Percentiles rank a stretch among this genome's conserved stretches.
phyloP scores from a whole-genome alignment of 352 stramenopile genomes.

The Pythium brassicae region DNA sequence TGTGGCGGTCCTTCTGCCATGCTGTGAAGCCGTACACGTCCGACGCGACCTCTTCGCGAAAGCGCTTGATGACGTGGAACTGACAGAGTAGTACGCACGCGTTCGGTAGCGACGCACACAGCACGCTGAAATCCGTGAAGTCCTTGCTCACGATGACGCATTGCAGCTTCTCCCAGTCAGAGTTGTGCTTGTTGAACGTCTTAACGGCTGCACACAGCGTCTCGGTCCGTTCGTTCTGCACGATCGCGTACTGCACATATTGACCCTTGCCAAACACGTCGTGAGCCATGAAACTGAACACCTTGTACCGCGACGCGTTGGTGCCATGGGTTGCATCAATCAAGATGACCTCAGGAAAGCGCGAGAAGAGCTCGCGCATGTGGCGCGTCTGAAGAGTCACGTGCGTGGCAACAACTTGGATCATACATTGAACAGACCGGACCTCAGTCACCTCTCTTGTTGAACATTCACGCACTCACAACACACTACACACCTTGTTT shows the following conservation, averaged over 20 bases:
- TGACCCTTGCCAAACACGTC: slow-evolving; percentile 1
- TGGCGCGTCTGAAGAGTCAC: background rate
- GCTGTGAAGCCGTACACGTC: slow-evolving; percentile 12
- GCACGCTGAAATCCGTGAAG: slow-evolving; percentile 18
- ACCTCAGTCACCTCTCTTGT: too few species aligned
- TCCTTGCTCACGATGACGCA: slow-evolving; percentile 25
- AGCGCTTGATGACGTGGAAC: slow-evolving; percentile 23
- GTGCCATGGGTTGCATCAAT: background rate
- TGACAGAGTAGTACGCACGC: slow-evolving; percentile 17
- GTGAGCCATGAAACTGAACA: background rate
- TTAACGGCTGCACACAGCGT: slow-evolving; percentile 13
- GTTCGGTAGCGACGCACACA: slow-evolving; percentile 12
- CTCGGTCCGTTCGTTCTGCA: slow-evolving; percentile 14
- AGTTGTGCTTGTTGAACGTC: slow-evolving; percentile 21
- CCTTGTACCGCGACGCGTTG: background rate
- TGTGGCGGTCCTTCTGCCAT: slow-evolving; percentile 18
- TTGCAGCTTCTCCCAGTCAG: slow-evolving; percentile 11
- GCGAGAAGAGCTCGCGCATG: background rate
- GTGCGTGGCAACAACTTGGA: background rate
- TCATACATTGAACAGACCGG: background rate
- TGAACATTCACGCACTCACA: too few species aligned
- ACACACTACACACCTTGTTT: background rate
- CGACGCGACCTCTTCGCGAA: slow-evolving; percentile 11
- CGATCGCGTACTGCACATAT: slow-evolving; percentile 16
- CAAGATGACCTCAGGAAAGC: background rate